These are phyloP conservation scores for Salisapilia sapeloensis DNA, from an alignment of 352 stramenopile genomes.

Conservation along the genomic window DNA sequence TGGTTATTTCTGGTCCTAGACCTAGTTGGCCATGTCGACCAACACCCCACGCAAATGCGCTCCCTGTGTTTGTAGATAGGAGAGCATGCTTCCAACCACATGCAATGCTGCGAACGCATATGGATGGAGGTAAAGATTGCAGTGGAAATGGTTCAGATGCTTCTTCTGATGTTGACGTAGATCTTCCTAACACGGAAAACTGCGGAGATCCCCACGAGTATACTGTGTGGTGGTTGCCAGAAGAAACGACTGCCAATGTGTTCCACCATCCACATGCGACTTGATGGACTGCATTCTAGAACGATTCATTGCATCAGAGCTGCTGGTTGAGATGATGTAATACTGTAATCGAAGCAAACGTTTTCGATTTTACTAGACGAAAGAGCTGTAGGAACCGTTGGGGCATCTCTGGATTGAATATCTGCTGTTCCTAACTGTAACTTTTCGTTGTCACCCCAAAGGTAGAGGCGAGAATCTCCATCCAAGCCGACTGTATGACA, in stretches of 20 bases:
- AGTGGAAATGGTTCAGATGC: not conserved
- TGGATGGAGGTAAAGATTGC: slow-evolving; percentile 1
- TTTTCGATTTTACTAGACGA: no score
- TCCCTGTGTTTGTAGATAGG: slow-evolving; percentile 18
- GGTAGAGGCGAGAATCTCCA: slow-evolving; percentile 17
- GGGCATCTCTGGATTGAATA: not conserved
- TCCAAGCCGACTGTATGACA: slow-evolving; percentile 41
- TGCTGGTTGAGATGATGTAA: no score
- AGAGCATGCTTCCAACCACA: slow-evolving; percentile 78
- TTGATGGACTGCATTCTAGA: slow-evolving; percentile 3
- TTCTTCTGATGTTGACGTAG: not conserved
- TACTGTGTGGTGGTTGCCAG: slow-evolving; percentile 6
- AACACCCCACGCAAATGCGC: slow-evolving; percentile 47
- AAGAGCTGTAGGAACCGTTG: no score
- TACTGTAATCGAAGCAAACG: no score
- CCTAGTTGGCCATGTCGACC: slow-evolving; percentile 59
- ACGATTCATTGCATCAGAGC: not conserved
- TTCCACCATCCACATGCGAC: slow-evolving; percentile 62
- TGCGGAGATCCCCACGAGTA: slow-evolving; percentile 44
- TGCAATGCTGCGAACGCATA: slow-evolving; percentile 32
- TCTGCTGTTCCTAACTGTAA: slow-evolving; percentile 16
- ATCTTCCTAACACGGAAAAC: slow-evolving; percentile 22
- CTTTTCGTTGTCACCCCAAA: slow-evolving; percentile 55
- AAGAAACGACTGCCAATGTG: slow-evolving; percentile 22
- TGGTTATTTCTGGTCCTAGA: slow-evolving; percentile 13